Evolutionary conservation across 106 monocot species (phyloP), one percentile per base, ranked within the genome.

Genomic region (Dendrobium huoshanense): DNA sequence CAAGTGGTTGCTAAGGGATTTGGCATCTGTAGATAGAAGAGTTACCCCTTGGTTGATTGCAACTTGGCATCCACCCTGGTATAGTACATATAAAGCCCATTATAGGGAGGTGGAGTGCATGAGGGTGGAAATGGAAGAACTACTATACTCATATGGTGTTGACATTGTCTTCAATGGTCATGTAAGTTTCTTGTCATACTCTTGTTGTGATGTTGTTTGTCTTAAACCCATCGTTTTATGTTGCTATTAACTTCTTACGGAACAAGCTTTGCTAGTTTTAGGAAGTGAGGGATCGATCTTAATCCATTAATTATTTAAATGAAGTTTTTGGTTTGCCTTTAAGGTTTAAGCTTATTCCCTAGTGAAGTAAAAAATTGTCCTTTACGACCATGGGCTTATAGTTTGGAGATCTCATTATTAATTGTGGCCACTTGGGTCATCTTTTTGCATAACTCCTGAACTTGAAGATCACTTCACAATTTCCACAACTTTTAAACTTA

Each of bases 51-150:
- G 96, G 96, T 65, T 96, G 82, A 79, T 96, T 73, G 96, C 94
- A 72, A 82, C 88, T 7, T 96, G 93, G 91, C 96, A 96, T 85
- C 54, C 96, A 48, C 96, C 94, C 25, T 96, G 96, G 96, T 96
- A 96, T 75, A 92, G 87, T 83, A 90, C 91, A 45, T 96, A 94
- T 81, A 81, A 48, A 75, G 79, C 96, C 41, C 96, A 96, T 83
- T 96, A 92, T 86, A 96, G 86, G 45, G 96, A 96, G 85, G 91
- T 79, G 11, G 96, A 96, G 55, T 96, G 96, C 67, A 96, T 92
- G 94, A 92, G 96, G 79, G 81, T 96, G 65, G 90, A 88, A 80
- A 96, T 94, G 96, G 96, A 96, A 85, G 94, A 92, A 15, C 54
- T 94, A 48, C 86, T 96, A 51, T 96, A 94, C 77, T 85, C 83